phyloP scores from a whole-genome alignment of 805 yeast genomes.

The Barnettozyma californica region DNA sequence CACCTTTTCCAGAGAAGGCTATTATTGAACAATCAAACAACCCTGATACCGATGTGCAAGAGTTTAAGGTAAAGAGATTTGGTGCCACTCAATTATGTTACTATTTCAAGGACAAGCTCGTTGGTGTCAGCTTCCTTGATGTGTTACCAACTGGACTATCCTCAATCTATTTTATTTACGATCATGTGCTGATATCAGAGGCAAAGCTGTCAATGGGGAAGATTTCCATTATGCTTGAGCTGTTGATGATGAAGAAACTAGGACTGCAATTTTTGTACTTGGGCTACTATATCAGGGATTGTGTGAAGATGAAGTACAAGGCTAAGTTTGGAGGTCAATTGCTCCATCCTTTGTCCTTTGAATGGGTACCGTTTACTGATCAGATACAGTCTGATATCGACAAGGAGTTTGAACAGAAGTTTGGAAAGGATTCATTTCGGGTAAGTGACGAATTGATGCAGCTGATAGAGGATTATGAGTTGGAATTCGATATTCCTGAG shows the following conservation, averaged over 20 bases:
- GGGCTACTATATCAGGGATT: constrained; percentile 77
- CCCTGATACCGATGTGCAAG: neutral
- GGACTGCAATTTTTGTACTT: constrained; percentile 54
- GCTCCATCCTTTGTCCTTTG: constrained; percentile 41
- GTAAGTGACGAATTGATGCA: neutral
- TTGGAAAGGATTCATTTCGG: neutral
- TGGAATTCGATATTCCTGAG: neutral
- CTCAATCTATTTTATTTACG: constrained; percentile 85
- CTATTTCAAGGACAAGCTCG: constrained; percentile 52
- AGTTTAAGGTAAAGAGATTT: constrained; percentile 18
- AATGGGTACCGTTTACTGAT: constrained; percentile 5
- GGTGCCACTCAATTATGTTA: constrained; percentile 83
- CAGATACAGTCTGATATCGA: neutral
- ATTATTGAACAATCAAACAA: neutral
- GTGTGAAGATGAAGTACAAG: constrained; percentile 80
- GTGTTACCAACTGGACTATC: constrained; percentile 72
- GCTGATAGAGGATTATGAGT: neutral
- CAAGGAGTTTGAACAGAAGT: constrained; percentile 2
- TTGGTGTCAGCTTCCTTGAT: constrained; percentile 76
- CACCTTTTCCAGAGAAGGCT: constrained; percentile 44
- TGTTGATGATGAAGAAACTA: constrained; percentile 45
- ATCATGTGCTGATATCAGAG: constrained; percentile 43
- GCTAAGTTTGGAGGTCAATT: constrained; percentile 72
- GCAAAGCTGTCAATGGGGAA: constrained; percentile 45
- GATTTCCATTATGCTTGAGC: constrained; percentile 67